These are phyloP conservation scores for Nothophoma quercina DNA, from an alignment of 2,329 filamentous ascomycete species.

Conservation along the genomic window DNA sequence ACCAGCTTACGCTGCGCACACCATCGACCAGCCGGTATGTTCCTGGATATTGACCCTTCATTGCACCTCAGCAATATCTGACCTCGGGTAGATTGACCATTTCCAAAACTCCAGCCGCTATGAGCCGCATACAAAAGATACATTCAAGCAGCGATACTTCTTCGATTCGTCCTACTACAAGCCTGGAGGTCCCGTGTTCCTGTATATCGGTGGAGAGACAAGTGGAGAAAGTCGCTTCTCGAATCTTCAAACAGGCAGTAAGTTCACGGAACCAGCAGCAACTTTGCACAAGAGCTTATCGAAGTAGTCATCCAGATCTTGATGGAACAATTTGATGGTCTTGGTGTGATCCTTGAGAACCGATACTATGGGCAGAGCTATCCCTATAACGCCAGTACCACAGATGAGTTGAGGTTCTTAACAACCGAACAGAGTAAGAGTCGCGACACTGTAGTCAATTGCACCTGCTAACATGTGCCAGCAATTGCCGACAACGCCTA, in stretches of 20 bases:
- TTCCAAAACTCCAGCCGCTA: slow-evolving; percentile 54
- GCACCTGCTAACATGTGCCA: slow-evolving; percentile 7
- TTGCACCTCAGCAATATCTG: too few relatives aligned
- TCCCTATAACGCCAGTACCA: slow-evolving; percentile 58
- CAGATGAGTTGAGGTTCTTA: slow-evolving; percentile 59
- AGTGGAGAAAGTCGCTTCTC: slow-evolving; percentile 50
- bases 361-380: slow-evolving; percentile 60
- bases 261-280: slow-evolving; percentile 1
- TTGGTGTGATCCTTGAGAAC: slow-evolving; percentile 63
- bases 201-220: slow-evolving; percentile 59
- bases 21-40: slow-evolving; percentile 36
- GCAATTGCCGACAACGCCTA: slow-evolving; percentile 61
- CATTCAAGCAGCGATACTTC: slow-evolving; percentile 64
- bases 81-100: slow-evolving; percentile 52
- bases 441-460: not conserved
- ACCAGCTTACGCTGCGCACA: slow-evolving; percentile 31
- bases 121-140: slow-evolving; percentile 55
- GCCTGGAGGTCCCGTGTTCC: slow-evolving; percentile 60
- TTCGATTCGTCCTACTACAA: slow-evolving; percentile 63
- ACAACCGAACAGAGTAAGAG: slow-evolving; percentile 58
- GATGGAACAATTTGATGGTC: slow-evolving; percentile 61
- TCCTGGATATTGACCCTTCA: not conserved
- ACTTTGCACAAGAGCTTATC: not conserved
- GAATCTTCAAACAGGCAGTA: slow-evolving; percentile 52
- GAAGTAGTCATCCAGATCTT: slow-evolving; percentile 59